Evolutionary conservation across 768 basidiomycete species (phyloP).

Genomic region (Trametes meyenii): DNA sequence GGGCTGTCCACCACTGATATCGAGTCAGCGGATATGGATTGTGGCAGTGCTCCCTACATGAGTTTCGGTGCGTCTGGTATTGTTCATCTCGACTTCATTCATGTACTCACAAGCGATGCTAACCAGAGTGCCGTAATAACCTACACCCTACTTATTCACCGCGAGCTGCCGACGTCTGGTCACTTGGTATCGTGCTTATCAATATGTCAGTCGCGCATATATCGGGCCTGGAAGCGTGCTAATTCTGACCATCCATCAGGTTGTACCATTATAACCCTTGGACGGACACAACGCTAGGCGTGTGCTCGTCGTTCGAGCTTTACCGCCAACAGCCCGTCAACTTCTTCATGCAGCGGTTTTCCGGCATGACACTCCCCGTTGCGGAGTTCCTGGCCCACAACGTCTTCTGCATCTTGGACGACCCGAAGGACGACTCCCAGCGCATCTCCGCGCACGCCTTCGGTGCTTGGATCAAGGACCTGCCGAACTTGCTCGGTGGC

Average conservation of each 20-base stretch:
- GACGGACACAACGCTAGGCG: conserved; percentile 88
- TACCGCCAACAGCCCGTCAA: conserved; percentile 78
- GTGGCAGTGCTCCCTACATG: conserved; percentile 99
- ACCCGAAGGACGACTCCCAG: conserved; percentile 57
- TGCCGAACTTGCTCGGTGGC: conserved; percentile 72
- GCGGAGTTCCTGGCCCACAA: conserved; percentile 84
- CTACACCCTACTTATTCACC: conserved; percentile 92
- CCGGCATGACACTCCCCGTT: conserved; percentile 84
- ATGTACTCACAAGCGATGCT: conserved; percentile 17
- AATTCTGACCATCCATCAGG: conserved; percentile 45
- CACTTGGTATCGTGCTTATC: conserved; percentile 96
- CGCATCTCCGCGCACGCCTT: conserved; percentile 84
- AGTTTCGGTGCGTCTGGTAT: conserved; percentile 72
- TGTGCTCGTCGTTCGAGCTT: conserved; percentile 78
- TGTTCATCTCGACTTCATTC: conserved; percentile 1
- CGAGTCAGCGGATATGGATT: conserved; percentile 94
- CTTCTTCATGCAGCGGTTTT: conserved; percentile 90
- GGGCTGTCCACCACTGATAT: conserved; percentile 89
- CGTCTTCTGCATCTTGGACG: conserved; percentile 81
- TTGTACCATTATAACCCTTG: conserved; percentile 98
- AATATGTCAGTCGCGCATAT: conserved; percentile 72
- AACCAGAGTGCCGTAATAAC: conserved; percentile 96
- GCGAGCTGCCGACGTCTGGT: conserved; percentile 97
- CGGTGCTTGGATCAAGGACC: conserved; percentile 80
- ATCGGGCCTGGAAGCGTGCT: conserved; percentile 7